Evolutionary conservation across 768 basidiomycete genomes (phyloP).

Genomic region (Termitomyces sp.): DNA sequence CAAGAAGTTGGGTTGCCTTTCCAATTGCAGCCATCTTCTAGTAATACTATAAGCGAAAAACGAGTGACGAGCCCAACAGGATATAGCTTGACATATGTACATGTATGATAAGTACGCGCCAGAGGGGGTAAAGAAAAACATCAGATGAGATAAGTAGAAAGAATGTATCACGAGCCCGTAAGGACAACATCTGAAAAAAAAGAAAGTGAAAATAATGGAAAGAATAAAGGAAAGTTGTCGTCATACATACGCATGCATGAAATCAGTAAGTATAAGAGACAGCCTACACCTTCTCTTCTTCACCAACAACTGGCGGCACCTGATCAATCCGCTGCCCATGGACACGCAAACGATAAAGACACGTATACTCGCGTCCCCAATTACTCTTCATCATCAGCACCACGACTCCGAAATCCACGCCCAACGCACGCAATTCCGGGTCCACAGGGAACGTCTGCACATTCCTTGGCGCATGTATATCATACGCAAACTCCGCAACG

Average conservation of each 20-base stretch:
- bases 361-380: constrained; percentile 88
- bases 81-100: constrained; percentile 5
- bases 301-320: constrained; percentile 24
- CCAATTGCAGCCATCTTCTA: constrained; percentile 7
- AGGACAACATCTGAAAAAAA: constrained; percentile 3
- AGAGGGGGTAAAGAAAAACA: neutral
- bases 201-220: constrained; percentile 6
- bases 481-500: constrained; percentile 67
- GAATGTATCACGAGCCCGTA: constrained; percentile 3
- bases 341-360: constrained; percentile 83
- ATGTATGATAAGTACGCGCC: constrained; percentile 5
- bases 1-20: neutral
- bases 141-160: constrained; percentile 11
- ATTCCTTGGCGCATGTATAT: constrained; percentile 51
- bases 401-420: constrained; percentile 83
- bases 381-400: constrained; percentile 78
- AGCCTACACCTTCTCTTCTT: constrained; percentile 19
- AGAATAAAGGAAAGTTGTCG: neutral
- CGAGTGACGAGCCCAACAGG: constrained; percentile 1
- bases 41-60: constrained; percentile 4
- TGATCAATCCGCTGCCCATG: constrained; percentile 60
- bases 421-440: constrained; percentile 62
- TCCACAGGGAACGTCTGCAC: constrained; percentile 82
- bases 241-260: neutral
- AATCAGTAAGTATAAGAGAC: neutral